Conservation (phyloP, 2,329 filamentous ascomycete species). For the Fusarium sp. region DNA sequence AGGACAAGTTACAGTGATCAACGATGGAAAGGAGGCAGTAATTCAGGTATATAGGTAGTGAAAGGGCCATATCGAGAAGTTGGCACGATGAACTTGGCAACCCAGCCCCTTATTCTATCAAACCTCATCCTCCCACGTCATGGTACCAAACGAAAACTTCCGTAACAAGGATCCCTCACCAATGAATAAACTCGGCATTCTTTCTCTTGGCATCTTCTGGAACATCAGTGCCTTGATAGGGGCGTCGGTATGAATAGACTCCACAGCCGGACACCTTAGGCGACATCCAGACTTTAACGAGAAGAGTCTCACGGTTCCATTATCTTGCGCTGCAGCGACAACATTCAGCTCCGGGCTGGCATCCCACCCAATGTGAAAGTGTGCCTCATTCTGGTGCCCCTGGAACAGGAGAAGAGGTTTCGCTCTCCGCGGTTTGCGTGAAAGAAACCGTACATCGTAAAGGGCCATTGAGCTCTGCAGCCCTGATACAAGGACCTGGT, state of each 20-base stretch:
- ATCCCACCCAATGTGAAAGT: constrained; percentile 62
- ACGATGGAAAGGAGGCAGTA: too few relatives aligned
- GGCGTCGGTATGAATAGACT: constrained; percentile 31
- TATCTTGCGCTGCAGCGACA: constrained; percentile 63
- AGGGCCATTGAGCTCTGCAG: constrained; percentile 59
- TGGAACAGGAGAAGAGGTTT: constrained; percentile 59
- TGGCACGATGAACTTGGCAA: background rate
- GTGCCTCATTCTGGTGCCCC: constrained; percentile 59
- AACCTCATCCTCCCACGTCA: constrained; percentile 48
- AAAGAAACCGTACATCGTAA: constrained; percentile 64
- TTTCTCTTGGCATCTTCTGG: constrained; percentile 55
- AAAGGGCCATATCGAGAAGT: too few relatives aligned
- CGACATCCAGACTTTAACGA: constrained; percentile 57
- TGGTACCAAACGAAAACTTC: constrained; percentile 57
- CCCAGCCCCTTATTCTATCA: too few relatives aligned
- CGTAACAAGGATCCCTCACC: constrained; percentile 50
- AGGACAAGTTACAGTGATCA: too few relatives aligned
- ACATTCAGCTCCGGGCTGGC: constrained; percentile 57
- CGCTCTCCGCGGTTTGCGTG: constrained; percentile 32
- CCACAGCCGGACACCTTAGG: constrained; percentile 46
- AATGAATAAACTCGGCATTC: constrained; percentile 57
- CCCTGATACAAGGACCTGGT: constrained; percentile 64
- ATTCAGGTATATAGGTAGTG: too few relatives aligned
- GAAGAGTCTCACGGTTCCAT: constrained; percentile 59
- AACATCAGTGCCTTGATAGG: constrained; percentile 58